Conservation (phyloP, 768 basidiomycete genomes). For the Leccinum fibrillosum region DNA sequence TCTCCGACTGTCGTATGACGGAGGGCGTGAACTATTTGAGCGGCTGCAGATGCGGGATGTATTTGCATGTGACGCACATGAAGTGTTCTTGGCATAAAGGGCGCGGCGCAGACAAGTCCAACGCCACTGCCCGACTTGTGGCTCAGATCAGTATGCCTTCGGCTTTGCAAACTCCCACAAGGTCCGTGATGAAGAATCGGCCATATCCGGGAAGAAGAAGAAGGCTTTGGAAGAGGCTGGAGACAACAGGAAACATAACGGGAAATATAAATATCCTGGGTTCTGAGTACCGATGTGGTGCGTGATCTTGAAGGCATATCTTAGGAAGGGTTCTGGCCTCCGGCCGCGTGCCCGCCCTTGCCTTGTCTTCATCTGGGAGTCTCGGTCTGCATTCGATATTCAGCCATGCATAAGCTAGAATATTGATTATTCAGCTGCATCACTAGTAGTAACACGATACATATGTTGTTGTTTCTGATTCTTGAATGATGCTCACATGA, state of each 20-base stretch:
- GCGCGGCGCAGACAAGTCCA: background rate
- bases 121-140: background rate
- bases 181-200: background rate
- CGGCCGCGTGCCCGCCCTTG: background rate
- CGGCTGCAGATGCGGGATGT: background rate
- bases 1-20: background rate
- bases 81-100: background rate
- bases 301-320: background rate
- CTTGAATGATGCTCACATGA: background rate
- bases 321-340: background rate
- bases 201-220: background rate
- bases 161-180: background rate
- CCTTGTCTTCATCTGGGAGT: background rate
- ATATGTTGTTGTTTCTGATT: background rate
- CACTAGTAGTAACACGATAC: background rate
- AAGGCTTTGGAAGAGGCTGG: slow-evolving; percentile 1
- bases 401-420: background rate
- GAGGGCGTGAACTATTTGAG: background rate
- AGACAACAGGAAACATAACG: background rate
- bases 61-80: background rate
- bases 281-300: background rate
- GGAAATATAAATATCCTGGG: background rate
- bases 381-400: background rate
- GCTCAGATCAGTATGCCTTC: background rate
- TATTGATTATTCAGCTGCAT: background rate